Conservation (phyloP, 345 rosid species). For the Crucihimalaya himalaica region DNA sequence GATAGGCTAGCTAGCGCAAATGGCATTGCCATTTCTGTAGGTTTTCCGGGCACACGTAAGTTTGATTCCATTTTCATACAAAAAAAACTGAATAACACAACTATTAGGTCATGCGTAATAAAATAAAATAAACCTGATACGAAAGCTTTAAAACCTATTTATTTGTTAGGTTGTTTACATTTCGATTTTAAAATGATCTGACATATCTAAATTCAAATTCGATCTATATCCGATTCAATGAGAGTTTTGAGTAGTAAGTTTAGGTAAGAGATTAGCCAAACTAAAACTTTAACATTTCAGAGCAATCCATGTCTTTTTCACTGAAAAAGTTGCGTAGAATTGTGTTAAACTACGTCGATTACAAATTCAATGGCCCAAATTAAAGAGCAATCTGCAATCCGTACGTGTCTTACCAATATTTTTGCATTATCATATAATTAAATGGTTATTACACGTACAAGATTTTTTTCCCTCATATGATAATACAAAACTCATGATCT, state of each 20-base stretch:
- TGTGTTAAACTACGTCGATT: background rate
- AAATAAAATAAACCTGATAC: too few relatives aligned
- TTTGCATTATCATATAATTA: background rate
- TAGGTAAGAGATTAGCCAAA: background rate
- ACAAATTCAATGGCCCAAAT: background rate
- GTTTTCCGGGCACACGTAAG: too few relatives aligned
- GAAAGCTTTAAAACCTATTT: too few relatives aligned
- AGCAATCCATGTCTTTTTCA: background rate
- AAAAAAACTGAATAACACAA: too few relatives aligned
- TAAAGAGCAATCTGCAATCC: background rate
- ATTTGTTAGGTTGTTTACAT: too few relatives aligned
- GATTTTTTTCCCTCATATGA: background rate
- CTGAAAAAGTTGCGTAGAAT: background rate
- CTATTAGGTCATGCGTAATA: too few relatives aligned
- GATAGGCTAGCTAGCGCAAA: too few relatives aligned
- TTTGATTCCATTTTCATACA: too few relatives aligned
- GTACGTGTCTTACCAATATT: background rate
- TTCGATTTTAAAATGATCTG: background rate
- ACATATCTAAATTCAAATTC: too few relatives aligned
- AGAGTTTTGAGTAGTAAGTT: background rate
- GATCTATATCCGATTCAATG: background rate
- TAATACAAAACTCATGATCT: slow-evolving; percentile 26
- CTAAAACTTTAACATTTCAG: background rate
- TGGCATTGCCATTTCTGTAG: too few relatives aligned
- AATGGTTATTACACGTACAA: background rate